Evolutionary conservation across 1,139 yeast species (phyloP), one percentile per base, ranked within the genome.

Genomic region (Yamadazyma oceani): DNA sequence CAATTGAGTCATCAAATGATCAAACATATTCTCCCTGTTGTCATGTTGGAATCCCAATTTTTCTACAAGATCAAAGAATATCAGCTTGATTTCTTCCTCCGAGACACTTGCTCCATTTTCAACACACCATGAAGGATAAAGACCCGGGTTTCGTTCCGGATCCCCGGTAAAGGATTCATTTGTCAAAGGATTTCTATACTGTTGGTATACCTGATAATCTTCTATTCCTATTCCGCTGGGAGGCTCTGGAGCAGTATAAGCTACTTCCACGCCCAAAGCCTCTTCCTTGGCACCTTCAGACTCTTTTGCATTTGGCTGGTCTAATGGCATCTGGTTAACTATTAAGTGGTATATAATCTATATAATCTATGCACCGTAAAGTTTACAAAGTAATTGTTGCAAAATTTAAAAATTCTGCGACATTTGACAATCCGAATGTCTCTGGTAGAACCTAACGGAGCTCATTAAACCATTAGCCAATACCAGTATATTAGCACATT

Each of bases 31-130:
- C 2, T 40, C 40, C 17, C 60, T 61, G 40, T 56, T 68, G 44
- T 65, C 73, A 5, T 43, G 38, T 44, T 69, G 75, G 40, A 67
- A 67, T 2, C 68, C 69, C 48, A 64, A 64, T 1, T 42, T 35
- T 2, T 24, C 26, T 1, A 55, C 57, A 13, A 64, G 43, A 2
- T 48, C 46, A 3, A 35, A 21, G 36, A 67, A 58, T 1, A 59
- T 51, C 2, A 22, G 32, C 17, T 46, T 35, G 5, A 68, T 64
- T 15, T 52, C 53, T 2, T 41, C 48, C 9, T 40, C 47, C 1
- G 50, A 24, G 7, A 64, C 13, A 7, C 49, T 40, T 2, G 69
- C 61, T 3, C 56, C 66, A 44, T 66, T 66, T 22, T 59, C 63
- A n/a, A 32, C 16, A 42, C 69, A 62, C 74, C 73, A 68, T 1